Evolutionary conservation across 805 yeast species (phyloP).

Genomic region (Candida taoyuanica): DNA sequence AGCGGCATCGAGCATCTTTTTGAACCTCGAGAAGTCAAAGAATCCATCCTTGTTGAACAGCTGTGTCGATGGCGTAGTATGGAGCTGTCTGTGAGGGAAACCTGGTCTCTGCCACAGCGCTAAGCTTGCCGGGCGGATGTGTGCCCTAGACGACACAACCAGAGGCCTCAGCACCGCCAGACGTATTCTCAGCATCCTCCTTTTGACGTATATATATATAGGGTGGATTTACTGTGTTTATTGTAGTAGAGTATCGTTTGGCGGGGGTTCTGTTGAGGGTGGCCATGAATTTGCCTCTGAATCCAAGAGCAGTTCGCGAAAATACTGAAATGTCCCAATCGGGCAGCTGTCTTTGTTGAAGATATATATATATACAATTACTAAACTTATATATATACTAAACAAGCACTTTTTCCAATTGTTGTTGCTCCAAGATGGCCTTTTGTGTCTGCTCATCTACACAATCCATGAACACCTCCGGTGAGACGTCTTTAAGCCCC

Average conservation of each 20-base stretch:
- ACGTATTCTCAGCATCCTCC: conserved; percentile 1
- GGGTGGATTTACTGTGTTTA: no score
- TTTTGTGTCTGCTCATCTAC: conserved; percentile 51
- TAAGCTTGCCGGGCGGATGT: background rate
- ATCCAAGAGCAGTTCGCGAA: no score
- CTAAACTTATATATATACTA: background rate
- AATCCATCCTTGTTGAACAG: conserved; percentile 20
- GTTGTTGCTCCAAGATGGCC: conserved; percentile 62
- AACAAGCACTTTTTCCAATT: conserved; percentile 14
- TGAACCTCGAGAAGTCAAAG: conserved; percentile 18
- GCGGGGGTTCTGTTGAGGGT: no score
- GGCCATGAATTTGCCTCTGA: background rate
- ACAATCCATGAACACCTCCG: conserved; percentile 51
- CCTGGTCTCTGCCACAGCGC: no score
- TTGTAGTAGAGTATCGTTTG: no score
- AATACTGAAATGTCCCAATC: background rate
- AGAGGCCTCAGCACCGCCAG: background rate
- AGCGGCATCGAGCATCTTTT: conserved; percentile 13
- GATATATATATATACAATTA: background rate
- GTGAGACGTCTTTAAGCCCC: conserved; percentile 59
- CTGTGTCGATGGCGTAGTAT: conserved; percentile 3
- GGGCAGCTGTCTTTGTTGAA: background rate
- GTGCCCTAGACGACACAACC: background rate
- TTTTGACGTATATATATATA: no score
- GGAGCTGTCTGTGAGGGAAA: background rate